These are phyloP conservation scores for Camellia lanceoleosa DNA, from an alignment of 148 eudicot species.

Conservation along the genomic window DNA sequence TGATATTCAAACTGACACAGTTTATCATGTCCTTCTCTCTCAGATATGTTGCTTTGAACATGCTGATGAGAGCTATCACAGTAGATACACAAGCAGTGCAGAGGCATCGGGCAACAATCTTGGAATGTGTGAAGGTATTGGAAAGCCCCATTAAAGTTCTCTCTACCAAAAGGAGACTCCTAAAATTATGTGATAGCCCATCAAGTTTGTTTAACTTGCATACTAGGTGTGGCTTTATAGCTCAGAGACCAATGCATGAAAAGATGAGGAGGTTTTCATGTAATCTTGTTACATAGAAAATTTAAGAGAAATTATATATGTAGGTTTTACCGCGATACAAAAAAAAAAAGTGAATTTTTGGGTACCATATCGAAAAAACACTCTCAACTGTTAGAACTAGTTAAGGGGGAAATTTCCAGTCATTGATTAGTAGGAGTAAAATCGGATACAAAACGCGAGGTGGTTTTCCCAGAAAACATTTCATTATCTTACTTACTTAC, in stretches of 20 bases:
- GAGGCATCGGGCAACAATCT: slow-evolving; percentile 88
- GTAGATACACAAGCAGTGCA: slow-evolving; percentile 98
- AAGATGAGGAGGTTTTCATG: not conserved
- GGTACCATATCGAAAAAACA: too few species aligned
- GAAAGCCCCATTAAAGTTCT: not conserved
- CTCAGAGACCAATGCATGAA: not conserved
- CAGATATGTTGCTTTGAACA: slow-evolving; percentile 97
- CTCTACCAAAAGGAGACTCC: not conserved
- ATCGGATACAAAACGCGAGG: too few species aligned
- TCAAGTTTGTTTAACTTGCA: not conserved
- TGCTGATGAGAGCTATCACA: slow-evolving; percentile 88
- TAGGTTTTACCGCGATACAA: too few species aligned
- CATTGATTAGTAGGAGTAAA: too few species aligned
- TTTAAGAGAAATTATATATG: not conserved
- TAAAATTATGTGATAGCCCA: not conserved
- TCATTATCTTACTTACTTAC: too few species aligned
- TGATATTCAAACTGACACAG: not conserved
- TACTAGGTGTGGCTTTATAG: not conserved
- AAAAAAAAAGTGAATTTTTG: too few species aligned
- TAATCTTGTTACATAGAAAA: not conserved
- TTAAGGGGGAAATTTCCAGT: too few species aligned
- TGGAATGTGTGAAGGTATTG: slow-evolving; percentile 97
- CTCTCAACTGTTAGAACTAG: too few species aligned
- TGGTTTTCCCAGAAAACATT: too few species aligned
- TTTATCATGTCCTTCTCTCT: not conserved